A percentile compares a stretch with the other conserved stretches of the same genome.
These are phyloP conservation scores for Pontederia paniculata DNA, from an alignment of 176 grass and related monocot genomes.

Conservation along the genomic window DNA sequence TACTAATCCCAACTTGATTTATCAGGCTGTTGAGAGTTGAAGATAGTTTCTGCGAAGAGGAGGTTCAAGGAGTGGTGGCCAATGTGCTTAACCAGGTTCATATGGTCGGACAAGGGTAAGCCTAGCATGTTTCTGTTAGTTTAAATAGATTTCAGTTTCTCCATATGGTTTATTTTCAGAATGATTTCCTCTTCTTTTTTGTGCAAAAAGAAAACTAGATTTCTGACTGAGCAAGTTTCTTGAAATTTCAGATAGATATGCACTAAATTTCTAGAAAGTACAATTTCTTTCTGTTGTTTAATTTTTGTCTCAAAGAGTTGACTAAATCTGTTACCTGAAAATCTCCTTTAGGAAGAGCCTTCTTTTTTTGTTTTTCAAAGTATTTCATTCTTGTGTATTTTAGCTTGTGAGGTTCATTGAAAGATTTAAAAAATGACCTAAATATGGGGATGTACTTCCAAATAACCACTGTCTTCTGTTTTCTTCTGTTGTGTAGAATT, in stretches of 20 bases:
- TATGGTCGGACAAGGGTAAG: constrained; percentile 91
- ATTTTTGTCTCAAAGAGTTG: background rate
- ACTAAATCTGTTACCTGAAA: background rate
- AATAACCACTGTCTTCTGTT: background rate
- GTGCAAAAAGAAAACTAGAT: background rate
- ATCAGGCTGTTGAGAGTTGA: constrained; percentile 66
- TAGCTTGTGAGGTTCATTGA: background rate
- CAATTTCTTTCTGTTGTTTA: background rate
- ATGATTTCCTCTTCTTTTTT: background rate
- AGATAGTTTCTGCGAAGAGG: constrained; percentile 75
- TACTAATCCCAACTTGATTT: constrained; percentile 17
- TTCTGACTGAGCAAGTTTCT: background rate
- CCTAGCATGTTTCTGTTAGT: constrained; percentile 7
- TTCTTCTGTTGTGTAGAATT: constrained; percentile 36
- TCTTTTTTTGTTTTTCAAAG: too few species aligned
- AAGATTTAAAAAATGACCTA: background rate
- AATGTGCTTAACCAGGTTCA: constrained; percentile 79
- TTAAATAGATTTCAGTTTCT: constrained; percentile 22
- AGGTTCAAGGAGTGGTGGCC: constrained; percentile 40
- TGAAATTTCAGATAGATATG: background rate
- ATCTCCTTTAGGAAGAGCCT: too few species aligned
- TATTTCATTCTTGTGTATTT: too few species aligned
- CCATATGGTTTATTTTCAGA: background rate
- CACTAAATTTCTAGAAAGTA: background rate
- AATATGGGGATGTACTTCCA: background rate